These are phyloP conservation scores for Aspergillus ellipticus DNA, from an alignment of 495 filamentous ascomycete species.

Conservation along the genomic window DNA sequence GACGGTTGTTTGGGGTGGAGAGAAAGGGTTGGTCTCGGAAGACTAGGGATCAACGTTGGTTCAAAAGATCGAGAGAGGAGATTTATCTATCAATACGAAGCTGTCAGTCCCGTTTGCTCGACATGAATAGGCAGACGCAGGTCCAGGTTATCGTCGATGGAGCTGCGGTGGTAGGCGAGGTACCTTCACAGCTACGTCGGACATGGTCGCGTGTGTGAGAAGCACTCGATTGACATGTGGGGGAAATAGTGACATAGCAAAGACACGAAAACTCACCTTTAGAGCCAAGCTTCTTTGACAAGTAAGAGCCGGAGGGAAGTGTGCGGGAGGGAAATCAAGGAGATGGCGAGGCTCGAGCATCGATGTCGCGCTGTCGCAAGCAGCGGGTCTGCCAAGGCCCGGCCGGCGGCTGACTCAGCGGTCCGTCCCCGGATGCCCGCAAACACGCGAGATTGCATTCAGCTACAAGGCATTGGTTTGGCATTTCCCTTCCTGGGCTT, in stretches of 20 bases:
- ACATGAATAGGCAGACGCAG: neutral
- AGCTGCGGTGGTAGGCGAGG: neutral
- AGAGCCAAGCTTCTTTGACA: slow-evolving; percentile 2
- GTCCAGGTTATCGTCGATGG: neutral
- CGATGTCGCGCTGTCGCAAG: slow-evolving; percentile 31
- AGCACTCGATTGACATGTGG: neutral
- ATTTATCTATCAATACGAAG: neutral
- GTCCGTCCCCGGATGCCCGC: neutral
- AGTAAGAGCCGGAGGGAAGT: slow-evolving; percentile 17
- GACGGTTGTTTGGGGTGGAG: neutral
- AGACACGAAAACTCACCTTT: neutral
- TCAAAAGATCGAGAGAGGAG: neutral
- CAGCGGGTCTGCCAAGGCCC: slow-evolving; percentile 41
- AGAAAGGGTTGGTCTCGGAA: neutral
- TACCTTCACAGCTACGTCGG: neutral
- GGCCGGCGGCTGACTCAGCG: slow-evolving; percentile 24
- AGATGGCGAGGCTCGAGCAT: slow-evolving; percentile 20
- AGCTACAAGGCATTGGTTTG: too few relatives aligned
- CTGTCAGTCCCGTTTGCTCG: neutral
- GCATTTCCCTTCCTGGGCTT: too few relatives aligned
- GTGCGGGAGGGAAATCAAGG: slow-evolving; percentile 19
- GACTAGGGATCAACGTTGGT: neutral
- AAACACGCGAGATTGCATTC: neutral
- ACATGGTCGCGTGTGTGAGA: slow-evolving; percentile 9
- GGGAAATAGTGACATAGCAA: neutral